Evolutionary conservation across 148 eudicot species (phyloP).

Genomic region (Rheum nobile): DNA sequence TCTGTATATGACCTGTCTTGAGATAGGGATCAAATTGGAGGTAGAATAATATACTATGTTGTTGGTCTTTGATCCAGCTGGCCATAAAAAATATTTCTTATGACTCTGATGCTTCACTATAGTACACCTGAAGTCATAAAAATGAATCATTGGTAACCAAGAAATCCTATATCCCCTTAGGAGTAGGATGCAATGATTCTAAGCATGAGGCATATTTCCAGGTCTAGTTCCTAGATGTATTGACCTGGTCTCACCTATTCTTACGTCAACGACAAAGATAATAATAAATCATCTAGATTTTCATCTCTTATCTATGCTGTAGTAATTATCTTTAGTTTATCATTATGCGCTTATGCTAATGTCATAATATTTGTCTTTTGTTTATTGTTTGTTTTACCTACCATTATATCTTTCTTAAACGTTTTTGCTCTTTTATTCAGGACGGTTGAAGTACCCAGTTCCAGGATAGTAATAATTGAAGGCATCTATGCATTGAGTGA

Average conservation of each 20-base stretch:
- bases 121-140: neutral
- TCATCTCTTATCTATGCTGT: neutral
- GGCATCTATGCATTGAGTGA: conserved; percentile 97
- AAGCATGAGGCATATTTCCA: neutral
- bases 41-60: no score
- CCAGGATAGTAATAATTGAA: conserved; percentile 79
- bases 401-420: neutral
- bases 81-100: neutral
- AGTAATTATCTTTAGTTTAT: neutral
- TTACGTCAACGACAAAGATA: neutral
- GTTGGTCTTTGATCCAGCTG: neutral
- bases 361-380: neutral
- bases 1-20: neutral
- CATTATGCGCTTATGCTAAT: neutral
- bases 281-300: neutral
- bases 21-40: no score
- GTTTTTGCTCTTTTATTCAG: conserved; percentile 31
- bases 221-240: neutral
- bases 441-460: conserved; percentile 77
- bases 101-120: neutral
- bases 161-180: neutral
- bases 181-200: neutral
- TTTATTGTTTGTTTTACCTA: neutral
- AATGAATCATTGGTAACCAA: neutral
- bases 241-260: neutral